Evolutionary conservation across 2,329 filamentous ascomycete genomes (phyloP), one percentile per base, ranked within the genome.

Genomic region (Lecanosticta acicola): DNA sequence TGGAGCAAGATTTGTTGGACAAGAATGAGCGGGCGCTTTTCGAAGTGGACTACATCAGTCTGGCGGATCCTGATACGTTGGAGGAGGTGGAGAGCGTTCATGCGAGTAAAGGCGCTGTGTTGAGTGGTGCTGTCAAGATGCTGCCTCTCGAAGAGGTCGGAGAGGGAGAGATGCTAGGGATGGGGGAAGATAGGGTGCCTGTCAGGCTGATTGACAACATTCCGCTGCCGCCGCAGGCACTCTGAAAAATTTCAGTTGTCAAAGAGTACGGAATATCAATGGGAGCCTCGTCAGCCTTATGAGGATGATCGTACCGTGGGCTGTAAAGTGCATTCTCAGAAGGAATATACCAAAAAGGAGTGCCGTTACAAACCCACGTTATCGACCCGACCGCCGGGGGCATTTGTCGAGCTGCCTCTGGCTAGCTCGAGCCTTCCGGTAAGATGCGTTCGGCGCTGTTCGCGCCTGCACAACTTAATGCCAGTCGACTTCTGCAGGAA

Each of bases 151-250:
- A 94, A 62, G 75, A 79, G 41, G 75, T 83, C 1, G 75, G 73
- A 39, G 70, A 79, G 4, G 85, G 78, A 0, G 90, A 97, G 65
- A 82, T 89, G 54, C 66, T 74, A 20, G 79, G 79, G 3, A 67
- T 90, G 19, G 89, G 89, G 3, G 80, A 79, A 45, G 83, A 81
- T 3, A 83, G 84, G 1, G 86, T 87, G 13, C 66, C 82, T 1
- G 93, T 98, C 39, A 77, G 93, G 51, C 71, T 98, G 67, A 96
- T 98, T 65, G 93, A 98, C 63, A 98, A 98, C 61, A 83, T 97
- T 13, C 46, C 44, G 11, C 36, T 54, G 20, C 16, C 33, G 9
- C 45, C 51, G 13, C 8, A 18, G 35, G 17, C 5, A 4, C 4
- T 4, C 4, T 34, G 32, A 34, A 9, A 32, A 32, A 32, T 32